A percentile compares a stretch with the other conserved stretches of the same genome.
Evolutionary conservation across 2,329 filamentous ascomycete species (phyloP).

Genomic region (Ophiognomonia clavigignenti-juglandacearum): DNA sequence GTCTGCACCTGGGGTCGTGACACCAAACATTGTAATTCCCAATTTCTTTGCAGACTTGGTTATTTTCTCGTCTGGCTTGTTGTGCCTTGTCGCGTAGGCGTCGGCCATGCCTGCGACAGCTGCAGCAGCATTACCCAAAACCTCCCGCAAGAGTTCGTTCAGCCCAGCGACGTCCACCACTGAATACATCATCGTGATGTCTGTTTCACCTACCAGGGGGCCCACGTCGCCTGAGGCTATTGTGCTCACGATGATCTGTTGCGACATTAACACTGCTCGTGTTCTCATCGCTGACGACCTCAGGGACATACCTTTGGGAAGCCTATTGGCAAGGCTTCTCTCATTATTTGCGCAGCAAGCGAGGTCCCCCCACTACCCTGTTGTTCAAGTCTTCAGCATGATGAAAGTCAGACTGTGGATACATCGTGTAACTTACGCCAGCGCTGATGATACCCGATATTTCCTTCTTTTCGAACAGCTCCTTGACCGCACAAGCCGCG

Average conservation of each 20-base stretch:
- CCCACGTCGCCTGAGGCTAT: slow-evolving; percentile 63
- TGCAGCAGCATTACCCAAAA: slow-evolving; percentile 59
- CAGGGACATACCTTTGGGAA: slow-evolving; percentile 39
- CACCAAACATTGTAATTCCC: slow-evolving; percentile 70
- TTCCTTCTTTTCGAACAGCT: slow-evolving; percentile 28
- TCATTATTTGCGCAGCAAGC: slow-evolving; percentile 57
- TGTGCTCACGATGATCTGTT: slow-evolving; percentile 61
- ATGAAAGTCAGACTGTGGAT: neutral
- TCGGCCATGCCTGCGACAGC: slow-evolving; percentile 55
- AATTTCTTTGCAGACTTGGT: slow-evolving; percentile 37
- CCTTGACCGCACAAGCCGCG: slow-evolving; percentile 36
- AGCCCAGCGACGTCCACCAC: slow-evolving; percentile 66
- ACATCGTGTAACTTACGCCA: slow-evolving; percentile 33
- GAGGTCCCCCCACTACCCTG: slow-evolving; percentile 46
- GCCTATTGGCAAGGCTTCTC: slow-evolving; percentile 54
- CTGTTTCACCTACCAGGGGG: slow-evolving; percentile 61
- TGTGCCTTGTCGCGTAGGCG: slow-evolving; percentile 29
- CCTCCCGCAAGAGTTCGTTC: slow-evolving; percentile 52
- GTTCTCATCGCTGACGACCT: neutral
- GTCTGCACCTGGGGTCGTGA: slow-evolving; percentile 63
- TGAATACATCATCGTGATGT: slow-evolving; percentile 66
- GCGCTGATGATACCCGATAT: slow-evolving; percentile 55
- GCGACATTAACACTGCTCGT: neutral
- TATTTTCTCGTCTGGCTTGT: neutral
- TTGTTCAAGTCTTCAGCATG: neutral